Evolutionary conservation across 2,329 filamentous ascomycete genomes (phyloP), one percentile per base, ranked within the genome.

Genomic region (Fusarium bactridioides): DNA sequence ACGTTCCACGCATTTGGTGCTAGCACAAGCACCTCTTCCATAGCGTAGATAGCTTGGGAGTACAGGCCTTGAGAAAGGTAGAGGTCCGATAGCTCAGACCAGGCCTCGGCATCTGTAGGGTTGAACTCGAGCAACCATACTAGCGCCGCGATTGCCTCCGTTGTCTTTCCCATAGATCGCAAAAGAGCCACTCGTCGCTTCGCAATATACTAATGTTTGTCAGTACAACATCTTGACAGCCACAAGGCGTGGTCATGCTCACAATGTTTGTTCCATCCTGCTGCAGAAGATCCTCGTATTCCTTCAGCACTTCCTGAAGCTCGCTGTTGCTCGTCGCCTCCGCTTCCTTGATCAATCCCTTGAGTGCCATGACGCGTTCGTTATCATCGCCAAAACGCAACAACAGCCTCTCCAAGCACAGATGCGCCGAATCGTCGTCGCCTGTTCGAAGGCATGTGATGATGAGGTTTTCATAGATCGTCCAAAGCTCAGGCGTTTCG

Each of bases 1-100:
- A 96, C 93, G 85, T 97, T 98, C 95, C 96, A 99, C 25, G 95
- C 94, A 84, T 97, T 97, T 8, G 96, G 95, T 59, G 90, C 89
- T 64, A 97, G 86, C 57, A 98, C 85, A 48, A 99, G 82, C 25
- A 97, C 94, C 81, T 99, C 96, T 81, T 99, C 96, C 48, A 97
- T 84, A 67, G 94, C 92, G 81, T 92, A 97, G 56, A 97, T 90
- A 43, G 94, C 93, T 81, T 98, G 95, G 19, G 91, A 84, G 78
- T 93, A 94, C 76, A 95, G 83, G 2, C 92, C 94, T 79, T 95
- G 92, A 25, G 87, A 87, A 35, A 94, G 86, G 82, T 99, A 98
- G 69, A 98, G 83, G 79, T 97, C 94, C 59, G 93, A 90, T 74
- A 98, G 86, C 83, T 99, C 96, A 58, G 94, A 90, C 96, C 96